Conservation (phyloP, 495 filamentous ascomycete species). For the Penicillium atrosanguineum region DNA sequence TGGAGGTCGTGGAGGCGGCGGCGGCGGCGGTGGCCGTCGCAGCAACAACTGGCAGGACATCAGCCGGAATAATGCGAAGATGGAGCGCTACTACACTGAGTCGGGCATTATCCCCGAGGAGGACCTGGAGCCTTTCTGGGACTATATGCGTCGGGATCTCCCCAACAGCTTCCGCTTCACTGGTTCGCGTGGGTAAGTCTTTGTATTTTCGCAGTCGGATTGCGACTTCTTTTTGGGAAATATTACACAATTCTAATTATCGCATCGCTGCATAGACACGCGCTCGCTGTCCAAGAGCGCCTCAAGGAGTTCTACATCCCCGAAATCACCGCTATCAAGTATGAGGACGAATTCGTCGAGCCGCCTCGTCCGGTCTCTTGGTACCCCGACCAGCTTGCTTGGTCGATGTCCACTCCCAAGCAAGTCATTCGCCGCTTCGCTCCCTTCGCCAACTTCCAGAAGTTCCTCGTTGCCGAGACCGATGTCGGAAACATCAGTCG, state of each 20-base stretch:
- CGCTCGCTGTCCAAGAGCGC: constrained; percentile 78
- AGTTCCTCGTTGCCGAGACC: constrained; percentile 96
- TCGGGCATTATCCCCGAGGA: constrained; percentile 68
- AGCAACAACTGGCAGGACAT: constrained; percentile 54
- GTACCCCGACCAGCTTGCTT: constrained; percentile 92
- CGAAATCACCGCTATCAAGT: constrained; percentile 75
- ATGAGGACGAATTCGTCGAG: constrained; percentile 77
- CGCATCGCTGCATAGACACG: constrained; percentile 56
- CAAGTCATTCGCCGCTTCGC: constrained; percentile 85
- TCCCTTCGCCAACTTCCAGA: constrained; percentile 93
- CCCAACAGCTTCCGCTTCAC: constrained; percentile 97
- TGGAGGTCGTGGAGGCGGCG: constrained; percentile 35
- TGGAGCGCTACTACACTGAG: constrained; percentile 80
- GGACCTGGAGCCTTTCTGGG: constrained; percentile 80
- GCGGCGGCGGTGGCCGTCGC: constrained; percentile 22
- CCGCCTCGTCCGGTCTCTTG: constrained; percentile 77
- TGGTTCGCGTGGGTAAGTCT: constrained; percentile 74
- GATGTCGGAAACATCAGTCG: constrained; percentile 95
- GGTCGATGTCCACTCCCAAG: constrained; percentile 95
- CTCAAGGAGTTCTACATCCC: constrained; percentile 87
- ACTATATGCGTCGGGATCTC: constrained; percentile 70
- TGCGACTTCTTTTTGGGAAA: neutral
- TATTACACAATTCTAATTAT: constrained; percentile 8
- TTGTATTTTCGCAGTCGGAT: neutral
- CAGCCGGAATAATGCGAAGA: constrained; percentile 67